Evolutionary conservation across 495 filamentous ascomycete species (phyloP), one percentile per base, ranked within the genome.

Genomic region (Tetracladium setigerum): DNA sequence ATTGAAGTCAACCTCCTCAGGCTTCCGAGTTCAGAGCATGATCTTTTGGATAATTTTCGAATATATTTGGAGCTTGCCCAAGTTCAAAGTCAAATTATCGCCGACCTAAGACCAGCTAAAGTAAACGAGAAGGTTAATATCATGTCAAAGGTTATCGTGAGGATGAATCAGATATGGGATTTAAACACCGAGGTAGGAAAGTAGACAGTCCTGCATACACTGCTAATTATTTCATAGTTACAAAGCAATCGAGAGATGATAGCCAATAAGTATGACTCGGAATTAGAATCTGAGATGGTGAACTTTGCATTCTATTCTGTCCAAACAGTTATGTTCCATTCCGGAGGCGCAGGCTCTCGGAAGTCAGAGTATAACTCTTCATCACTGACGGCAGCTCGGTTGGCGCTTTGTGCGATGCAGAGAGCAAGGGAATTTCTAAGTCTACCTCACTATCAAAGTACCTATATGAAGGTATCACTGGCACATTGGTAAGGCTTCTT

Each of bases 231-330:
- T 27, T 27, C 22, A 27, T 41, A 30, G 16, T 9, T 34, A 11
- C 27, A 32, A 11, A 18, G 18, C 14, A 16, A 48, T 14, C 8
- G 40, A 41, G 2, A 36, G 32, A 22, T 11, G 16, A 24, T 4
- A 34, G 27, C 4, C 3, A 7, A 2, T 5, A 39, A 48, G n/a
- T 49, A 35, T 18, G 30, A 38, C 13, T 41, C 38, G 17, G 38
- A 49, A 16, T 16, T 49, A 15, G 46, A 49, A 22, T 41, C 46
- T 5, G 27, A 14, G 3, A 49, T 49, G 46, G 38, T 49, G 15
- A 36, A 51, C 5, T 45, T 51, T 30, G 48, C 48, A n/a, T 45
- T 45, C 15, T 39, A 44, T 24, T 51, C 48, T 18, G 33, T 51
- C 13, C 18, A 51, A 27, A 45, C 48, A 4, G 32, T 51, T 5